Percentiles rank a stretch among this genome's conserved stretches.
Conservation (phyloP, 2,329 filamentous ascomycete species). For the Xylariaceae sp. region DNA sequence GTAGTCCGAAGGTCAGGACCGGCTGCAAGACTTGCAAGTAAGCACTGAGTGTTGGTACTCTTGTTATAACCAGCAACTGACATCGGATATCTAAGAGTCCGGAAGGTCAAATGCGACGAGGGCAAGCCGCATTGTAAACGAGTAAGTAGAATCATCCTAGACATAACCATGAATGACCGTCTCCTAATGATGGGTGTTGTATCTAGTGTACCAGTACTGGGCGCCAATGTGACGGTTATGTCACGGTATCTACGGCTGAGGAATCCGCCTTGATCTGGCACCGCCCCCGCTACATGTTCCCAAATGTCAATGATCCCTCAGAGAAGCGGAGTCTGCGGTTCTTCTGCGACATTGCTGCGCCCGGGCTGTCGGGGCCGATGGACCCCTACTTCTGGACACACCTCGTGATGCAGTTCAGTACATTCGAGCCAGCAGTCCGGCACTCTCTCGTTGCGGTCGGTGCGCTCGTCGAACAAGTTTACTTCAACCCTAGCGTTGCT, state of each 20-base stretch:
- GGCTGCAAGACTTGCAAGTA: slow-evolving; percentile 26
- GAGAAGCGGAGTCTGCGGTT: slow-evolving; percentile 35
- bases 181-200: slow-evolving; percentile 2
- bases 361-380: slow-evolving; percentile 33
- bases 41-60: too few species aligned
- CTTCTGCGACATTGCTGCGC: slow-evolving; percentile 36
- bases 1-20: slow-evolving; percentile 24
- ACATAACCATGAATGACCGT: not conserved
- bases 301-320: slow-evolving; percentile 19
- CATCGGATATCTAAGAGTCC: slow-evolving; percentile 16
- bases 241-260: slow-evolving; percentile 11
- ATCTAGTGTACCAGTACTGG: slow-evolving; percentile 24
- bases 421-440: slow-evolving; percentile 35
- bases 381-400: slow-evolving; percentile 41
- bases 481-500: slow-evolving; percentile 6
- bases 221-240: slow-evolving; percentile 34
- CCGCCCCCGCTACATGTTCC: slow-evolving; percentile 31
- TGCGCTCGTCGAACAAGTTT: slow-evolving; percentile 35
- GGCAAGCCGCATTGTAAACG: slow-evolving; percentile 25
- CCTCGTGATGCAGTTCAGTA: slow-evolving; percentile 35
- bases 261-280: slow-evolving; percentile 30
- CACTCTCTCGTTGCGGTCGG: slow-evolving; percentile 39
- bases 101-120: slow-evolving; percentile 30
- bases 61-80: too few species aligned
- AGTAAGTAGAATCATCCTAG: slow-evolving; percentile 8